These are phyloP conservation scores for Fusarium decemcellulare DNA, from an alignment of 2,329 filamentous ascomycete species.

Conservation along the genomic window DNA sequence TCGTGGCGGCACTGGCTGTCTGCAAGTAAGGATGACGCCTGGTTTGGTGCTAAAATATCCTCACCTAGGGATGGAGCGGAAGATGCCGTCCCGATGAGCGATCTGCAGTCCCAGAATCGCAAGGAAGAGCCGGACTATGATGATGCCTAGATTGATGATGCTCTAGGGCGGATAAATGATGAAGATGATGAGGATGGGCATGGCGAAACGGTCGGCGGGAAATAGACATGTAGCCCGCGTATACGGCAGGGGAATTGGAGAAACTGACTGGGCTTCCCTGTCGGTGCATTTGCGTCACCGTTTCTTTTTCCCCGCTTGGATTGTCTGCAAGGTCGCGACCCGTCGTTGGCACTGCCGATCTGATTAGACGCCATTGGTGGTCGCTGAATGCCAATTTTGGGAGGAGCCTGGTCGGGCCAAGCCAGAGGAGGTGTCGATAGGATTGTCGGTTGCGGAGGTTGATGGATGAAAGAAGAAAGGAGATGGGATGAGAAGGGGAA, in stretches of 20 bases:
- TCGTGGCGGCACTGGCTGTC: constrained; percentile 26
- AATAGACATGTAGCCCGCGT: background rate
- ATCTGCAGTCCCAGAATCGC: constrained; percentile 35
- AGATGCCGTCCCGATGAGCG: constrained; percentile 33
- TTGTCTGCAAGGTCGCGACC: constrained; percentile 30
- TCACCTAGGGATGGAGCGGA: constrained; percentile 22
- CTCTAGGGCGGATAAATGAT: background rate
- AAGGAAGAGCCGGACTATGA: constrained; percentile 10
- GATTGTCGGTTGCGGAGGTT: background rate
- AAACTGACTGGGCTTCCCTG: constrained; percentile 13
- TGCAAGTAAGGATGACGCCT: constrained; percentile 36
- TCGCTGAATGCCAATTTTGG: constrained; percentile 17
- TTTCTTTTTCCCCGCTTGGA: constrained; percentile 31
- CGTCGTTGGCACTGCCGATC: constrained; percentile 42
- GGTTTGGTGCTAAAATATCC: constrained; percentile 31
- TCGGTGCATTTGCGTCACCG: constrained; percentile 21
- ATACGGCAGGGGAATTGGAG: constrained; percentile 7
- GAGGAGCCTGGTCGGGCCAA: constrained; percentile 9
- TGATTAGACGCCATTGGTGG: constrained; percentile 34
- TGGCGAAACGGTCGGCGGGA: constrained; percentile 3
- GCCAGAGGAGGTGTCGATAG: background rate
- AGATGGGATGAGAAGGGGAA: background rate
- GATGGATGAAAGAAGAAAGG: constrained; percentile 14
- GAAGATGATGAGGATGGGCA: constrained; percentile 3
- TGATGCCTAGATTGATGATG: constrained; percentile 5